A percentile compares a stretch with the other conserved stretches of the same genome.
Conservation (phyloP, 441 rosid genomes). For the Capsella rubella region DNA sequence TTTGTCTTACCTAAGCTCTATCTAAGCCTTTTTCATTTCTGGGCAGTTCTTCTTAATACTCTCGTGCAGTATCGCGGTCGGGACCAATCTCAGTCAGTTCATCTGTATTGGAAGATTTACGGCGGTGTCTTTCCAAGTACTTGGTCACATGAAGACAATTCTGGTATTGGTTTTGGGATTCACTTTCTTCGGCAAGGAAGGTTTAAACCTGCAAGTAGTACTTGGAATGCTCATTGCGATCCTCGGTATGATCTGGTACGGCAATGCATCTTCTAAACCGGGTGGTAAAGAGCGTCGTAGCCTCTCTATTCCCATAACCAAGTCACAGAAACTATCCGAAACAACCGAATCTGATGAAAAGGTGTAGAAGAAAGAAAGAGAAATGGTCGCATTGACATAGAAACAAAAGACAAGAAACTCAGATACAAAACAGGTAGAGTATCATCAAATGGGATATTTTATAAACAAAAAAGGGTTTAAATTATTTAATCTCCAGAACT, state of each 20-base stretch:
- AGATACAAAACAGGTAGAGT: slow-evolving; percentile 37
- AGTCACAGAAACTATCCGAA: slow-evolving; percentile 64
- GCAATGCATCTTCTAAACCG: slow-evolving; percentile 89
- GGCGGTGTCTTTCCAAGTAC: slow-evolving; percentile 95
- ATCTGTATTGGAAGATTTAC: slow-evolving; percentile 96
- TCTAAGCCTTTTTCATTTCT: background rate
- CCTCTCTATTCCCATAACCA: slow-evolving; percentile 56
- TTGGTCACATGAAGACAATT: slow-evolving; percentile 98
- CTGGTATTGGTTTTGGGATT: slow-evolving; percentile 89
- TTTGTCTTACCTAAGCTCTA: slow-evolving; percentile 9
- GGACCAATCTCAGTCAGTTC: slow-evolving; percentile 98
- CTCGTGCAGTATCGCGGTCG: slow-evolving; percentile 89
- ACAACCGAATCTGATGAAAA: slow-evolving; percentile 61
- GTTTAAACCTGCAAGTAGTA: slow-evolving; percentile 82
- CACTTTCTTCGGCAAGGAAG: slow-evolving; percentile 90
- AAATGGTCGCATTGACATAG: slow-evolving; percentile 33
- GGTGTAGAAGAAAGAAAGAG: slow-evolving; percentile 53
- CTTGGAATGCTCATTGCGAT: slow-evolving; percentile 94
- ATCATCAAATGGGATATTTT: slow-evolving; percentile 41
- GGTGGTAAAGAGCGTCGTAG: slow-evolving; percentile 89
- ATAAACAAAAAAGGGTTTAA: slow-evolving; percentile 45
- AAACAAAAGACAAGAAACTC: slow-evolving; percentile 37
- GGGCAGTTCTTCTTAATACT: slow-evolving; percentile 78
- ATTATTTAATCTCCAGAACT: slow-evolving; percentile 41
- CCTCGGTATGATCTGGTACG: slow-evolving; percentile 92